Percentiles rank a stretch among this genome's conserved stretches.
Conservation (phyloP, 2,329 filamentous ascomycete species). For the Fusarium drepaniforme region DNA sequence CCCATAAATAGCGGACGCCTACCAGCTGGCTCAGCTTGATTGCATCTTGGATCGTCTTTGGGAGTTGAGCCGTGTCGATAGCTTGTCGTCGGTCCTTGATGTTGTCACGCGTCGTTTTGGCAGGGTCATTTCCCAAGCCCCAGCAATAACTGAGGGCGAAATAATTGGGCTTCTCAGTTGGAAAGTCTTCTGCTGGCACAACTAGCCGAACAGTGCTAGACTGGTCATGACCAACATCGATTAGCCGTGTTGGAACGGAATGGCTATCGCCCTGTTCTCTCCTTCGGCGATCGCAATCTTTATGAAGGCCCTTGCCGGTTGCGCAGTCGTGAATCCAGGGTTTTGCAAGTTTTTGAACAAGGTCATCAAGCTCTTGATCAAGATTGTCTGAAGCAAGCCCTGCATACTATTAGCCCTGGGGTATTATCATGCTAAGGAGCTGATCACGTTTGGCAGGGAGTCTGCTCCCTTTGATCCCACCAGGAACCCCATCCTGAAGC, state of each 20-base stretch:
- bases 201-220: background rate
- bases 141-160: slow-evolving; percentile 9
- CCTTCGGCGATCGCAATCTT: background rate
- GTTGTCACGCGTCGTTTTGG: background rate
- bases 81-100: background rate
- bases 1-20: background rate
- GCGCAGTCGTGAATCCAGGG: background rate
- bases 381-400: background rate
- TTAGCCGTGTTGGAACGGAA: background rate
- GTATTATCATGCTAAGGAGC: fast-evolving
- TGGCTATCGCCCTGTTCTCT: background rate
- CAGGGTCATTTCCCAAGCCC: background rate
- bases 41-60: slow-evolving; percentile 2
- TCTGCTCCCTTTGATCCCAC: background rate
- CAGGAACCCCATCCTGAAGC: background rate
- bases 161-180: background rate
- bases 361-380: background rate
- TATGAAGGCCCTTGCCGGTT: background rate
- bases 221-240: background rate
- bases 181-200: background rate
- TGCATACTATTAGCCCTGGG: background rate
- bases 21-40: background rate
- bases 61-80: background rate
- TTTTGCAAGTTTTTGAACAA: background rate
- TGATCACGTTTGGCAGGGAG: background rate